These are phyloP conservation scores for Aphanocladium album DNA, from an alignment of 2,329 filamentous ascomycete species.

Conservation along the genomic window DNA sequence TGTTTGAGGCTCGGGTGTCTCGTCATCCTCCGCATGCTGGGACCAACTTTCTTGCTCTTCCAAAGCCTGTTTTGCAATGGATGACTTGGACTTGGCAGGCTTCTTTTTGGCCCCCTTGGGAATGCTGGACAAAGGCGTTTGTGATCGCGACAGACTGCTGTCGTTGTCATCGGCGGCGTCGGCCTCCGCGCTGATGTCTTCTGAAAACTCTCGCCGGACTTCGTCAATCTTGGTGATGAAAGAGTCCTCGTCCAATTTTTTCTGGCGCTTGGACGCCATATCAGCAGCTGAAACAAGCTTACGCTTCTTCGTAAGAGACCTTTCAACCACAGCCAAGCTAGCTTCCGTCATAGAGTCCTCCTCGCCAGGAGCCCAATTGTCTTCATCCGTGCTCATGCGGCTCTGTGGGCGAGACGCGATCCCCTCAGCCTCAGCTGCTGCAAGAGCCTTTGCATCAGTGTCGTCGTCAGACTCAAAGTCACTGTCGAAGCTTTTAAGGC, in stretches of 20 bases:
- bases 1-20: background rate
- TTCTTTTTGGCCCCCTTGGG: constrained; percentile 45
- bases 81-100: constrained; percentile 59
- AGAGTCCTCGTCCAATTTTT: constrained; percentile 73
- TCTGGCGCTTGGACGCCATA: constrained; percentile 70
- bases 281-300: constrained; percentile 65
- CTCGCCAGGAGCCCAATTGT: constrained; percentile 47
- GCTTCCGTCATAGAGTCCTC: constrained; percentile 68
- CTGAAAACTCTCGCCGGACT: constrained; percentile 42
- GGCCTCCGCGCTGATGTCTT: constrained; percentile 46
- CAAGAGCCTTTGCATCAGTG: constrained; percentile 46
- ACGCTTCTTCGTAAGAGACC: constrained; percentile 58
- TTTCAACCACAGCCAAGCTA: constrained; percentile 61
- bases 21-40: constrained; percentile 47
- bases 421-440: constrained; percentile 76
- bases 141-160: constrained; percentile 38
- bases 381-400: constrained; percentile 61
- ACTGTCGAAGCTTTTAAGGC: constrained; percentile 57
- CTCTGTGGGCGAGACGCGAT: constrained; percentile 77
- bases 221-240: constrained; percentile 60
- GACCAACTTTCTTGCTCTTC: constrained; percentile 58
- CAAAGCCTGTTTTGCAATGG: constrained; percentile 71
- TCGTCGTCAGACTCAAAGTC: constrained; percentile 89
- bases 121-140: constrained; percentile 37
- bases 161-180: constrained; percentile 44